Base-by-base conservation (phyloP, 371 early-diverging fungal species). In the Saksenaea oblongispora region DNA sequence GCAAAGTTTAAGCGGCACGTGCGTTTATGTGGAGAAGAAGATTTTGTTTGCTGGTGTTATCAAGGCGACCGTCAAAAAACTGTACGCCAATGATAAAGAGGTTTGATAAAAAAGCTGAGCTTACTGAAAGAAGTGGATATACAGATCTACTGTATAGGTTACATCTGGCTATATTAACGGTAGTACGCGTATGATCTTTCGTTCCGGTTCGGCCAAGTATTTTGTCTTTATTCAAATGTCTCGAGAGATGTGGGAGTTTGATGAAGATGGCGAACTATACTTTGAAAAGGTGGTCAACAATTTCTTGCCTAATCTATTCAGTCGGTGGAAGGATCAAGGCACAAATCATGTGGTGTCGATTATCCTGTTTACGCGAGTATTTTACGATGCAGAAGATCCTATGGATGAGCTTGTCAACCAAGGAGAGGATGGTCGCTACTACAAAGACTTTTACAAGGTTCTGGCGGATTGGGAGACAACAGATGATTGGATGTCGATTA, bases 331-430 rank as follows among this genome's bases (percentile, higher is more conserved):
- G 60, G 85, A 84, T 11, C 68, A 84, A 26, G 88, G 91, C 24
- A 87, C 95, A 51, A 98, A 98, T 73, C 98, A 98, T 71, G 89
- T 96, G n/a, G 96, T 98, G 4, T 93, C 96, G 0, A 90, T 98
- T 41, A 89, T 98, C 9, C 79, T 98, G 34, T 98, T 96, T 72
- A 86, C 96, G 5, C 88, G 98, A 3, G 86, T 95, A 24, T 89
- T 89, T 72, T 94, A 94, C 64, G 88, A 88, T 47, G 71, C 75
- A 15, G 76, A 83, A 27, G 87, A 85, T 62, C 72, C 78, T n/a
- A 58, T 73, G 5, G 74, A 75, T n/a, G 72, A 78, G 18, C 56
- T 70, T 8, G 76, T 83, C 5, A 76, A 72, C 42, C 70, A 84
- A 54, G 73, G 82, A 27, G 79, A 85, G 3, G 80, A 86, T 54